Evolutionary conservation across 73 alveolate genomes (phyloP), one percentile per base, ranked within the genome.

Genomic region (Paramecium sexaurelia): DNA sequence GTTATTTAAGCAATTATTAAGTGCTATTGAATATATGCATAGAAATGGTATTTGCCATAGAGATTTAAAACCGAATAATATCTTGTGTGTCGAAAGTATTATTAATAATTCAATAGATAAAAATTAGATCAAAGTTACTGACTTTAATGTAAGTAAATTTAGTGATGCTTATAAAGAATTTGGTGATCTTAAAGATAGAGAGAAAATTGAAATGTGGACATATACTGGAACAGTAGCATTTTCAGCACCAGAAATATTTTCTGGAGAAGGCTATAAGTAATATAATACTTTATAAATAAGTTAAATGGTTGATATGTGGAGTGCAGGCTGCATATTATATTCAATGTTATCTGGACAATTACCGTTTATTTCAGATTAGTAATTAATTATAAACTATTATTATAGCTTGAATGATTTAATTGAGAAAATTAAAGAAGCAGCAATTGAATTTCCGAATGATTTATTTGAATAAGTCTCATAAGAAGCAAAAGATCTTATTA

Each of bases 261-360:
- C 57, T 37, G 93, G 85, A 13, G 93, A 86, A 85, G 61, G 78
- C 19, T 86, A 55, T 29, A 61, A 86, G 45, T 71, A 71, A 27
- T 19, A 3, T 45, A 13, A 5, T 15, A 71, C 11, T 35, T 7
- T 33, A 33, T 36, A 5, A 0, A 15, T 35, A 15, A 71, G 84
- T 22, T 55, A 86, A 86, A 86, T 75, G 47, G 84, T 86, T n/a
- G 93, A 86, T 11, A 86, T 86, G 93, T 86, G 93, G 88, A 86
- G 93, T 86, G 88, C 93, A 39, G 93, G 88, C 3, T 86, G 93
- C 6, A 86, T 86, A 2, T 19, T 86, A 8, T 86, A 61, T 45
- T 45, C 75, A 5, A 86, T 86, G 93, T 56, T 86, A 13, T 86
- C 93, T n/a, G 93, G 88, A 20, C 39, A 75, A 86, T 71, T 61